phyloP scores from a whole-genome alignment of 2,329 filamentous ascomycete genomes.

The Cladosporium sp. region DNA sequence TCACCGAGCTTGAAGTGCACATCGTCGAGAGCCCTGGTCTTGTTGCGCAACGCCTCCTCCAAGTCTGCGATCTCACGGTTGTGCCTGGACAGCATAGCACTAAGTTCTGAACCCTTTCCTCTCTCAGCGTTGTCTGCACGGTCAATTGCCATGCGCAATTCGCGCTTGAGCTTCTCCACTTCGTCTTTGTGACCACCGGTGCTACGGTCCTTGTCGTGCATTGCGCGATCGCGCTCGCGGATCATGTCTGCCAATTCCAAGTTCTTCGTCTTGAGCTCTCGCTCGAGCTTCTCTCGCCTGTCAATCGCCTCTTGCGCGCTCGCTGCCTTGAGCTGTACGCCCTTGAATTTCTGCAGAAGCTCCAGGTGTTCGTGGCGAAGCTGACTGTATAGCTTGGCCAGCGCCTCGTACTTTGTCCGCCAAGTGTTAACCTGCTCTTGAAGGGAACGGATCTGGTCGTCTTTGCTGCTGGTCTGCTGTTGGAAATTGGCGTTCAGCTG shows the following conservation, averaged over 20 bases:
- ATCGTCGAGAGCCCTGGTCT: constrained; percentile 81
- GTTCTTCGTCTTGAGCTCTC: constrained; percentile 99
- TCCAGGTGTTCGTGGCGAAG: constrained; percentile 91
- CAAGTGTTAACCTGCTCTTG: constrained; percentile 98
- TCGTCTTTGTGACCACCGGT: constrained; percentile 85
- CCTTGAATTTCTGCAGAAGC: constrained; percentile 91
- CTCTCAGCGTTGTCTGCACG: constrained; percentile 87
- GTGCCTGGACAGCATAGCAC: constrained; percentile 88
- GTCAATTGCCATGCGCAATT: constrained; percentile 86
- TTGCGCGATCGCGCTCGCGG: constrained; percentile 82
- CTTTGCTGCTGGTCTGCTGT: constrained; percentile 80
- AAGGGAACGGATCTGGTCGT: constrained; percentile 85
- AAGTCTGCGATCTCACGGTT: constrained; percentile 96
- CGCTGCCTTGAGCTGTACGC: constrained; percentile 89
- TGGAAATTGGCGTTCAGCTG: constrained; percentile 78
- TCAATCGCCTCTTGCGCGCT: constrained; percentile 97
- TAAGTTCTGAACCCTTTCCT: constrained; percentile 90
- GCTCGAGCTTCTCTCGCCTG: constrained; percentile 85
- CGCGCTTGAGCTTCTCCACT: constrained; percentile 86
- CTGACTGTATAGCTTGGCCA: constrained; percentile 96
- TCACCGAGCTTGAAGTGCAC: constrained; percentile 70
- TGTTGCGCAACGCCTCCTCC: constrained; percentile 81
- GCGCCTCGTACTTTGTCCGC: constrained; percentile 91
- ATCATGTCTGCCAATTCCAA: constrained; percentile 99
- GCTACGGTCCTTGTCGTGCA: constrained; percentile 88